Evolutionary conservation across 2,329 filamentous ascomycete genomes (phyloP).

Genomic region (Diplocarpon mali): DNA sequence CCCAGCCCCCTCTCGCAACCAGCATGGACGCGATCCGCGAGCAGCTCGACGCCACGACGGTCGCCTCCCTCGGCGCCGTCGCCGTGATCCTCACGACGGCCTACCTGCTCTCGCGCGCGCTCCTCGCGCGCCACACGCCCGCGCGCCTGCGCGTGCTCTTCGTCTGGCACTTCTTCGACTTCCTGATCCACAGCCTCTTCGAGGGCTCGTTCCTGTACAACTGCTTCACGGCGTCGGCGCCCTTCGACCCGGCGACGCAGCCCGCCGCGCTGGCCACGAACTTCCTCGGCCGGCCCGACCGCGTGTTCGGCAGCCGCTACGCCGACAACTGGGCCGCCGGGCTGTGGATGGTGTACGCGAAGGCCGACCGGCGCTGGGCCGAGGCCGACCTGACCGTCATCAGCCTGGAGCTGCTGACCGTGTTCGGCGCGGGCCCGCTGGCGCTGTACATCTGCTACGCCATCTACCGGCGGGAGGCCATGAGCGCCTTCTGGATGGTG

Average conservation of each 20-base stretch:
- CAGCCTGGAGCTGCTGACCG: constrained; percentile 54
- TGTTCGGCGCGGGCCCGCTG: constrained; percentile 49
- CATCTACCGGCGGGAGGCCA: constrained; percentile 43
- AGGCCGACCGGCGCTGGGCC: constrained; percentile 52
- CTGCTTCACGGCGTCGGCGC: constrained; percentile 64
- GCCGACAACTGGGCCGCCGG: constrained; percentile 43
- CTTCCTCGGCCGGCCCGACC: constrained; percentile 37
- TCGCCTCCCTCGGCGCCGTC: constrained; percentile 46
- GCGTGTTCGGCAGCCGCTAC: constrained; percentile 44
- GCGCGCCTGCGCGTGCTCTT: constrained; percentile 56
- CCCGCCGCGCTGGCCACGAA: constrained; percentile 27
- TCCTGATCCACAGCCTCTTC: constrained; percentile 80
- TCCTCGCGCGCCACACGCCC: constrained; percentile 27
- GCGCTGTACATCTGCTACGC: constrained; percentile 49
- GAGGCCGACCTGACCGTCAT: constrained; percentile 51
- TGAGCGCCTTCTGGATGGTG: constrained; percentile 50
- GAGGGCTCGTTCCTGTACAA: constrained; percentile 90
- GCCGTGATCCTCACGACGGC: constrained; percentile 41
- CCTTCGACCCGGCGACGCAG: constrained; percentile 32
- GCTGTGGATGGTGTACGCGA: constrained; percentile 60
- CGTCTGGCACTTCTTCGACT: constrained; percentile 91
- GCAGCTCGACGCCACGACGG: constrained; percentile 48
- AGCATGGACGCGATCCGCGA: constrained; percentile 4
- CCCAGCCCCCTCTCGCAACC: background rate
- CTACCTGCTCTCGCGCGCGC: constrained; percentile 36